These are phyloP conservation scores for Polytrichum commune DNA, from an alignment of 225 moss, liverwort and hornwort genomes.

Conservation along the genomic window DNA sequence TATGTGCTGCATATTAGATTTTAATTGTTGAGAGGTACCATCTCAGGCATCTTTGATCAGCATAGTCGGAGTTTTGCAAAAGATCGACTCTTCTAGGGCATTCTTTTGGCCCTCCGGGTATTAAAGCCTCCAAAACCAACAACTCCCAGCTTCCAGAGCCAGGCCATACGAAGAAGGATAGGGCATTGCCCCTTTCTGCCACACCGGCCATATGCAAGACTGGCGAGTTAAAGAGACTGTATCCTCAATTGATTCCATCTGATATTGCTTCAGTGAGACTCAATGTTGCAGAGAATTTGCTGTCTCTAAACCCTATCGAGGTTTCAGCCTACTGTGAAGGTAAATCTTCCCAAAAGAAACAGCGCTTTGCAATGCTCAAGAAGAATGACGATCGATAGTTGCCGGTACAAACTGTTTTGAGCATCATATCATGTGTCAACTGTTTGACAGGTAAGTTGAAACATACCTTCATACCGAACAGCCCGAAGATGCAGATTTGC, in stretches of 20 bases:
- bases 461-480: constrained; percentile 58
- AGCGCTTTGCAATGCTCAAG: not conserved
- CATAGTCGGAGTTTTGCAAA: constrained; percentile 8
- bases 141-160: constrained; percentile 14
- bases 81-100: constrained; percentile 5
- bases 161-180: constrained; percentile 9
- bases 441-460: not conserved
- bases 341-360: not conserved
- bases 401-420: not conserved
- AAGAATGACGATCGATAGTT: not conserved
- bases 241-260: not conserved
- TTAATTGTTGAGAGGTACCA: not conserved
- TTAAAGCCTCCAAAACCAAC: constrained; percentile 18
- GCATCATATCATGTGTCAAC: not conserved
- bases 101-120: constrained; percentile 6
- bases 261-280: no score
- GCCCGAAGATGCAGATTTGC: constrained; percentile 83
- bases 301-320: no score
- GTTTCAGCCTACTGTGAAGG: no score
- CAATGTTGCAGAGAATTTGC: no score
- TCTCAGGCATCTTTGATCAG: constrained; percentile 12
- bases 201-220: constrained; percentile 9
- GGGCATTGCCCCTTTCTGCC: constrained; percentile 8
- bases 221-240: not conserved
- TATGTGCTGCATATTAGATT: not conserved